Evolutionary conservation across 306 rosid genomes (phyloP), one percentile per base, ranked within the genome.

Genomic region (Astragalus membranaceus): DNA sequence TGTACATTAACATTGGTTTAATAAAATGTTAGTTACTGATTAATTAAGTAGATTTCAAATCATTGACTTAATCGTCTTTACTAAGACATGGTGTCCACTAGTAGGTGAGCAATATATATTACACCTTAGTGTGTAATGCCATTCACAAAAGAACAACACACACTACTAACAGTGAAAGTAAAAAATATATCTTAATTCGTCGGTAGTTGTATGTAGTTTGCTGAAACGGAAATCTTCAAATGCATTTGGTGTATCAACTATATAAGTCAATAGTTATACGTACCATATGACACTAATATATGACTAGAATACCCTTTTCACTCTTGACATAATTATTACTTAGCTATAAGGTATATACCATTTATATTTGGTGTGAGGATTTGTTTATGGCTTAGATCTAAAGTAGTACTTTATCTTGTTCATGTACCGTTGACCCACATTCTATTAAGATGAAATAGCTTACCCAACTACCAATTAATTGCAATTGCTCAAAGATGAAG

Each of bases 371-470:
- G 80, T 78, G 75, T 50, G 64, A 51, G 48, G 72, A 41, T 66
- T 66, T 35, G 32, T 54, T 75, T 72, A 50, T 67, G 66, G 66
- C 55, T 68, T 68, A 64, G 35, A 75, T 82, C 43, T 71, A 47
- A 47, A 78, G 72, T 16, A 47, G 72, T 71, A 39, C 79, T 42
- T 72, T 44, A 62, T 72, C 66, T 44, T 13, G 63, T 77, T 78
- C 77, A 75, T 72, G 76, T 37, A 58, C 39, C 74, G 78, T 75
- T 82, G 87, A 80, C 83, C 76, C 69, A 57, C 75, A 73, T 65
- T 52, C 65, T 71, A 11, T 39, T 63, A 58, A 75, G 55, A 50
- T 15, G 12, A 36, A 41, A 36, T 59, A 39, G 5, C 17, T 26
- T 6, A 71, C 47, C 33, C 1, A 37, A 41, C 60, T 35, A 53